phyloP scores from a whole-genome alignment of 1,139 yeast species.

The Geotrichum histeridarum region DNA sequence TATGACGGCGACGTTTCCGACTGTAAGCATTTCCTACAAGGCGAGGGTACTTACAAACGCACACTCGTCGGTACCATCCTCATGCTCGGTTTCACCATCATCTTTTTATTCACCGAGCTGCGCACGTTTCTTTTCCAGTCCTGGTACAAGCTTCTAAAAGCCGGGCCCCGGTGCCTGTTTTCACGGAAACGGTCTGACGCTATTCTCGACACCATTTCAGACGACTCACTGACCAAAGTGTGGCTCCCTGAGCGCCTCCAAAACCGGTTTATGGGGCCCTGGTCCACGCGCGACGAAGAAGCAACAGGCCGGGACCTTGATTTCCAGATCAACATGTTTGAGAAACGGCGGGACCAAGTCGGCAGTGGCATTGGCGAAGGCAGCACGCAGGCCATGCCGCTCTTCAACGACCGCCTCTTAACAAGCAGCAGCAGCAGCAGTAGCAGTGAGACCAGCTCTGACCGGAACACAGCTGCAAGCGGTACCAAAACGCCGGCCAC shows the following conservation, averaged over 20 bases:
- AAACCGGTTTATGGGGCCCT: constrained; percentile 14
- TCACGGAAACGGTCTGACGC: constrained; percentile 13
- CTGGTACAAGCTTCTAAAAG: constrained; percentile 14
- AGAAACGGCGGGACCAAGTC: neutral
- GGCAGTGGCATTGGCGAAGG: neutral
- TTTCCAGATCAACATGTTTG: constrained; percentile 7
- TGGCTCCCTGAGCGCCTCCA: constrained; percentile 19
- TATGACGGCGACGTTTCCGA: neutral
- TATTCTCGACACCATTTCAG: constrained; percentile 16
- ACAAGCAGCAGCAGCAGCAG: neutral
- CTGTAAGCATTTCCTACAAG: constrained; percentile 12
- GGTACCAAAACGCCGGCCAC: too few species aligned
- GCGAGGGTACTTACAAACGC: constrained; percentile 17
- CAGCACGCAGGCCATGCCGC: too few species aligned
- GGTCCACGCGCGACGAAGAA: constrained; percentile 11
- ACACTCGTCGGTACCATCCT: constrained; percentile 16
- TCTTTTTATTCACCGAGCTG: constrained; percentile 18
- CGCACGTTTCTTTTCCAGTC: constrained; percentile 16
- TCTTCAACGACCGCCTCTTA: neutral
- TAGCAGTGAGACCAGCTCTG: neutral
- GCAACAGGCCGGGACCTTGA: constrained; percentile 2
- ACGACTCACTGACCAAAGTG: constrained; percentile 14
- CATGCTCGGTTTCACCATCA: constrained; percentile 13
- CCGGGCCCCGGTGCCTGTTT: constrained; percentile 14
- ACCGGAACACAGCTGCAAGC: too few species aligned